phyloP scores from a whole-genome alignment of 306 rosid genomes.

The Cicer pinnatifidum region DNA sequence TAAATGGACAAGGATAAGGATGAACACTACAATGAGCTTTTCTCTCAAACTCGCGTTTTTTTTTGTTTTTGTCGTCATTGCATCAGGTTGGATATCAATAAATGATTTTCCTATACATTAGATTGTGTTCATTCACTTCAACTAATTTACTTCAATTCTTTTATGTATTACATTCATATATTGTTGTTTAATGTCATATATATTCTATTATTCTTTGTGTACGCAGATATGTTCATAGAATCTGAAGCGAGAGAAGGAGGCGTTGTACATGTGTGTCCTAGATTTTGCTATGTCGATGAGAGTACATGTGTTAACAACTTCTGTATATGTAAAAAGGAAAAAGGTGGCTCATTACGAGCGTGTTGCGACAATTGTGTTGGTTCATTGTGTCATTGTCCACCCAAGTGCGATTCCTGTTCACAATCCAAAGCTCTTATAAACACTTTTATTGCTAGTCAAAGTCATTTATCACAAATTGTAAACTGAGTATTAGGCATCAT shows the following conservation, averaged over 20 bases:
- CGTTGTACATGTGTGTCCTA: not conserved
- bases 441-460: too few species aligned
- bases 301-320: not conserved
- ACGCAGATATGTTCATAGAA: not conserved
- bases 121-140: not conserved
- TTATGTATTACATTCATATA: too few species aligned
- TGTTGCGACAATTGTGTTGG: too few species aligned
- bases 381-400: not conserved
- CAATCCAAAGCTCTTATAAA: too few species aligned
- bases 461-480: too few species aligned
- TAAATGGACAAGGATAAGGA: not conserved
- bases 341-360: not conserved
- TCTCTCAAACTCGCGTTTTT: not conserved
- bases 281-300: not conserved
- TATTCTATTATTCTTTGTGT: not conserved
- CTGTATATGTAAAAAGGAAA: not conserved
- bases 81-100: not conserved
- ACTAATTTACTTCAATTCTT: not conserved
- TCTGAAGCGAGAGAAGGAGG: not conserved
- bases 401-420: not conserved
- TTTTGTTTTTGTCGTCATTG: not conserved
- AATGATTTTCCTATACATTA: too few species aligned
- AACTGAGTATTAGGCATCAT: too few species aligned
- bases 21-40: not conserved
- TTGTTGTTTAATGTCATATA: not conserved